These are phyloP conservation scores for Platismatia glauca DNA, from an alignment of 495 filamentous ascomycete genomes.

Conservation along the genomic window DNA sequence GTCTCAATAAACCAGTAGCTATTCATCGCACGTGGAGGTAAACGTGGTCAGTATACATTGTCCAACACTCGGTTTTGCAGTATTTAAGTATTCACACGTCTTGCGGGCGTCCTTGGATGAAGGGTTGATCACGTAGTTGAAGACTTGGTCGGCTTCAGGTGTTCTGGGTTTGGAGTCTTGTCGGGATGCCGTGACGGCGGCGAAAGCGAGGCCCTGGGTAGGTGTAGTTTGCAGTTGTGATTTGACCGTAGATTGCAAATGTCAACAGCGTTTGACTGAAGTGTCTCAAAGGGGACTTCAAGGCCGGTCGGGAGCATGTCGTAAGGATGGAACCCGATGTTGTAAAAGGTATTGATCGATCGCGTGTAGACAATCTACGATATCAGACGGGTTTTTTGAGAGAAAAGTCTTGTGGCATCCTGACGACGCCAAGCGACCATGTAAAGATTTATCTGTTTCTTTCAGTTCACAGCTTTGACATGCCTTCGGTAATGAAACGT, in stretches of 20 bases:
- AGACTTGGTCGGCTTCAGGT: no score
- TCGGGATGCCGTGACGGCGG: no score
- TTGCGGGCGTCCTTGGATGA: no score
- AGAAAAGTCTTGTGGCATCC: neutral
- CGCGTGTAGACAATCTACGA: neutral
- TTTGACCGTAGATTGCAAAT: no score
- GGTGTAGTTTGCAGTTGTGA: no score
- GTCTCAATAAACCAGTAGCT: neutral
- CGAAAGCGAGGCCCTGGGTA: no score
- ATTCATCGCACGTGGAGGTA: neutral
- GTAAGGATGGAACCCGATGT: neutral
- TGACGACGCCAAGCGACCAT: neutral
- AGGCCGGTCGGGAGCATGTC: neutral
- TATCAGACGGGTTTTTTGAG: neutral
- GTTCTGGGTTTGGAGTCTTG: no score
- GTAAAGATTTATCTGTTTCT: neutral
- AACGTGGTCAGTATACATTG: neutral
- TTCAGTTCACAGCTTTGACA: conserved; percentile 1
- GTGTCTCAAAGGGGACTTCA: neutral
- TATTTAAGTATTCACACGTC: no score
- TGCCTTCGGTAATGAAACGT: conserved; percentile 40
- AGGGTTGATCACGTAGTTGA: no score
- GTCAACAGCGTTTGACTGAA: no score
- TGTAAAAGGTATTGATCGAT: neutral
- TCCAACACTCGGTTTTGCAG: neutral